These are phyloP conservation scores for Psidium guajava DNA, from an alignment of 345 rosid species.

Conservation along the genomic window DNA sequence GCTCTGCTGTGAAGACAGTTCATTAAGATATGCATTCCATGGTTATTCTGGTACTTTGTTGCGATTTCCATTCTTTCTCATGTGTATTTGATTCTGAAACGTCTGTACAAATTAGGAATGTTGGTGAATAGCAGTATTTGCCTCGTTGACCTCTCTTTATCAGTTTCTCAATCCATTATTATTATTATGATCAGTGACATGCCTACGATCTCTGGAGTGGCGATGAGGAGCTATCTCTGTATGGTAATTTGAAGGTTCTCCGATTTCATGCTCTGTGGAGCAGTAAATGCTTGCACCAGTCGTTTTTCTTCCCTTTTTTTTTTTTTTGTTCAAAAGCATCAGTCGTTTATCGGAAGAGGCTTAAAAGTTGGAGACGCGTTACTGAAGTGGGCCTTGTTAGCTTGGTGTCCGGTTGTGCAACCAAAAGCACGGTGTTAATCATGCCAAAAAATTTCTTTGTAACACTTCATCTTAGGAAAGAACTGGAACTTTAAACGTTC, in stretches of 20 bases:
- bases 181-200: background rate
- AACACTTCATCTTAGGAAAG: background rate
- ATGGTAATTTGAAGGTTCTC: background rate
- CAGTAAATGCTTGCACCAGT: background rate
- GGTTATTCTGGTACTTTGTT: conserved; percentile 8
- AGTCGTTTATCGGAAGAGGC: background rate
- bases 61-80: conserved; percentile 32
- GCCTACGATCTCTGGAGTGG: background rate
- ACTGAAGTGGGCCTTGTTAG: background rate
- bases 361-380: background rate
- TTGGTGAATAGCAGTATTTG: conserved; percentile 16
- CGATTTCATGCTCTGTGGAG: background rate
- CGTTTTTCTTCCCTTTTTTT: too few relatives aligned
- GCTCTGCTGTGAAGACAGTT: conserved; percentile 15
- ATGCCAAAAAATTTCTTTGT: background rate
- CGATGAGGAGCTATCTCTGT: background rate
- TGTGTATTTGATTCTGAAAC: conserved; percentile 31
- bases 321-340: too few relatives aligned
- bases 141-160: background rate
- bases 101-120: conserved; percentile 46
- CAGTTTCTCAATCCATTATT: background rate
- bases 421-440: background rate
- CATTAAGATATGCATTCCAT: conserved; percentile 10
- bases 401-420: background rate
- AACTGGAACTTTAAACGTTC: background rate